Evolutionary conservation across 2,329 filamentous ascomycete genomes (phyloP), one percentile per base, ranked within the genome.

Genomic region (Corynespora cassiicola): DNA sequence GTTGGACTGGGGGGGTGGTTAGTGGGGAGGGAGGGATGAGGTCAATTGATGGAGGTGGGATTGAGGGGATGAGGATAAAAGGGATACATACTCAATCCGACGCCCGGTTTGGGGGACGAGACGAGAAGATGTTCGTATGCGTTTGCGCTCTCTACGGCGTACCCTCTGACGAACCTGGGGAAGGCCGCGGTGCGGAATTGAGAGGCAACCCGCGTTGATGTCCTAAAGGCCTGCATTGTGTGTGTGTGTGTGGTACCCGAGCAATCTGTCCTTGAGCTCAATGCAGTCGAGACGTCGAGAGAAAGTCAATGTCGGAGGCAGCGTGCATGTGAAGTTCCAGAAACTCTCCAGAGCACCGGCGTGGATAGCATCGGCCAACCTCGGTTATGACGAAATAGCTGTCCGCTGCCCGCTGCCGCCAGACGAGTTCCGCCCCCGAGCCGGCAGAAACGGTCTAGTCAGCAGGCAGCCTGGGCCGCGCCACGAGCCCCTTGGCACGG

Each of bases 61-160:
- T 26, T 15, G 25, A 10, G 19, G 17, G 28, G 22, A 28, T 9
- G 28, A 24, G 11, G 19, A 14, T 14, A 2, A n/a, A n/a, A n/a
- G n/a, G 15, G 7, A 3, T 3, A 45, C 46, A 45, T 78, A 96
- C 92, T 88, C 74, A 96, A 81, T 2, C 88, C 89, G 41, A 99
- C 91, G 33, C 91, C 90, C n/a, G 88, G 86, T 69, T 86, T 87
- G 7, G 92, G 92, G 52, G 82, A 83, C 12, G 88, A 90, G 33
- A 90, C 84, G 54, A 94, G 76, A 56, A 97, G 85, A 71, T 86
- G 86, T 64, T 96, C 87, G 71, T 95, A 96, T 26, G 53, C 54
- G 34, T 48, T n/a, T n/a, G n/a, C n/a, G n/a, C n/a, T 59, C 49
- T 72, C 72, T 42, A 73, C 76, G 49, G 71, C 70, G 62, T 74